phyloP scores from a whole-genome alignment of 2,329 filamentous ascomycete species.

The Didymella glomerata region DNA sequence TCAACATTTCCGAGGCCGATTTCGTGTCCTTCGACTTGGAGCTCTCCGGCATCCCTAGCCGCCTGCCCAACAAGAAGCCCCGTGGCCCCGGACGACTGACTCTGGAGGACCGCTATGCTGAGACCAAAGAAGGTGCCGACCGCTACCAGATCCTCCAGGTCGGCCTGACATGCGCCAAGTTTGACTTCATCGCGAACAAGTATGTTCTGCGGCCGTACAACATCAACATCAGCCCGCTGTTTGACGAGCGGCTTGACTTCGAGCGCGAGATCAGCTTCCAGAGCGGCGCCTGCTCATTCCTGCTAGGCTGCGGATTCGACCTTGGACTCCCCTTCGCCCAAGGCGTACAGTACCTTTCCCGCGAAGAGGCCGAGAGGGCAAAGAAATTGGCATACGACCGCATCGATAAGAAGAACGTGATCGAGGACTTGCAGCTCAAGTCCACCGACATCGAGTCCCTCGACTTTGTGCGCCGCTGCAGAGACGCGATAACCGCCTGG shows the following conservation, averaged over 20 bases:
- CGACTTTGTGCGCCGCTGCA: slow-evolving; percentile 59
- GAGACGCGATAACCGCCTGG: slow-evolving; percentile 59
- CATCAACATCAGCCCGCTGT: slow-evolving; percentile 67
- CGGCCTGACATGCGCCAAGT: slow-evolving; percentile 71
- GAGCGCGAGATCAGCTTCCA: slow-evolving; percentile 68
- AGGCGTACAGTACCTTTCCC: slow-evolving; percentile 70
- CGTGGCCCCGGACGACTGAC: slow-evolving; percentile 54
- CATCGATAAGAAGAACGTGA: slow-evolving; percentile 48
- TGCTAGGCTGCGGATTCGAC: slow-evolving; percentile 66
- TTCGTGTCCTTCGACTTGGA: slow-evolving; percentile 74
- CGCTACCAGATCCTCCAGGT: slow-evolving; percentile 71
- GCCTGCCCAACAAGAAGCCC: slow-evolving; percentile 50
- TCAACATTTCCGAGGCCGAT: slow-evolving; percentile 64
- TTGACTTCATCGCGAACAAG: slow-evolving; percentile 57
- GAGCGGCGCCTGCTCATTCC: slow-evolving; percentile 68
- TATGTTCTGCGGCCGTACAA: slow-evolving; percentile 72
- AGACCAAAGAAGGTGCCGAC: slow-evolving; percentile 67
- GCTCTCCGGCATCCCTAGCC: slow-evolving; percentile 67
- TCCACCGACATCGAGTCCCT: slow-evolving; percentile 62
- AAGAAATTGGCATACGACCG: slow-evolving; percentile 56
- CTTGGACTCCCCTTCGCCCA: slow-evolving; percentile 63
- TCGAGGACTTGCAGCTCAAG: slow-evolving; percentile 59
- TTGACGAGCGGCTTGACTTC: slow-evolving; percentile 63
- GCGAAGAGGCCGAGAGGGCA: slow-evolving; percentile 63
- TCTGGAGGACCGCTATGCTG: slow-evolving; percentile 68